Conservation (phyloP, 2,329 filamentous ascomycete genomes). For the Fulvia fulva region DNA sequence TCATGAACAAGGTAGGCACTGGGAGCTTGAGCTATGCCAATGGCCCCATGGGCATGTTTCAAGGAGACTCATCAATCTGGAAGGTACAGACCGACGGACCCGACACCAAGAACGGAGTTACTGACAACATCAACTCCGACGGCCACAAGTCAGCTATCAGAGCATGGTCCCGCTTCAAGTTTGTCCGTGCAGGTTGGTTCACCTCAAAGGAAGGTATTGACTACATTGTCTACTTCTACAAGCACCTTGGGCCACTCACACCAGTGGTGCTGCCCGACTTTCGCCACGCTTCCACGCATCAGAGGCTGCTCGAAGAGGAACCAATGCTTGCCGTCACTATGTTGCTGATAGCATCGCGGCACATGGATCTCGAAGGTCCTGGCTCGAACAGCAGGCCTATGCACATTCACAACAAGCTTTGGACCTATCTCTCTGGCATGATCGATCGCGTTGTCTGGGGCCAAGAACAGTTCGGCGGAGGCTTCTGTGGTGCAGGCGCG, state of each 20-base stretch:
- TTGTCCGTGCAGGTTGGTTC: constrained; percentile 96
- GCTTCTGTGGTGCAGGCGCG: constrained; percentile 71
- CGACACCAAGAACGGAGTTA: constrained; percentile 11
- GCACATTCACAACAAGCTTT: constrained; percentile 90
- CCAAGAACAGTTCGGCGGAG: constrained; percentile 90
- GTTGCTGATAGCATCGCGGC: constrained; percentile 84
- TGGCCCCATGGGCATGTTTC: constrained; percentile 19
- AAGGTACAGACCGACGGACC: constrained; percentile 24
- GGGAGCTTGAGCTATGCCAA: constrained; percentile 21
- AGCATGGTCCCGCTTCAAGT: constrained; percentile 88
- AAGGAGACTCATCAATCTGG: constrained; percentile 22
- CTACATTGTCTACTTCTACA: constrained; percentile 95
- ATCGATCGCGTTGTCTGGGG: constrained; percentile 94
- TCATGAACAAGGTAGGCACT: constrained; percentile 17
- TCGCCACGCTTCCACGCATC: constrained; percentile 73
- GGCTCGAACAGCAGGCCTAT: constrained; percentile 80
- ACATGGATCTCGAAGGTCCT: constrained; percentile 73
- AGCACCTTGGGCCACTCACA: constrained; percentile 83
- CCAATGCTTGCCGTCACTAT: constrained; percentile 89
- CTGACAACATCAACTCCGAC: constrained; percentile 5
- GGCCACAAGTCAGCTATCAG: constrained; percentile 58
- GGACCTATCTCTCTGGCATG: constrained; percentile 91
- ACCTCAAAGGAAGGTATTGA: constrained; percentile 87
- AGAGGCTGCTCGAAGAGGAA: constrained; percentile 79
- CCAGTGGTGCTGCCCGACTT: constrained; percentile 93